A percentile compares a stretch with the other conserved stretches of the same genome.
Evolutionary conservation across 306 rosid species (phyloP).

Genomic region (Cicer chorassanicum): DNA sequence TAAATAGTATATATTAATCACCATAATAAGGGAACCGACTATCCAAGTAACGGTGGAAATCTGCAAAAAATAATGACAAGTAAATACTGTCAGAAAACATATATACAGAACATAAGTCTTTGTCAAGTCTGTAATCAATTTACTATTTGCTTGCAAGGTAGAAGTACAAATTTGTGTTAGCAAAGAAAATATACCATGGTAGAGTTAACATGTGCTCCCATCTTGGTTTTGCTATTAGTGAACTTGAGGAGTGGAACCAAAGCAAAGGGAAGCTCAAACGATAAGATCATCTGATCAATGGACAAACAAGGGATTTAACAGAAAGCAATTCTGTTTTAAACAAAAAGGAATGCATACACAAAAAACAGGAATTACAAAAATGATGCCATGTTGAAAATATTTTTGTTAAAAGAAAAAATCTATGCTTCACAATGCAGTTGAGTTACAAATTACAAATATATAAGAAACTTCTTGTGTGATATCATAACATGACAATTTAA

Average conservation of each 20-base stretch:
- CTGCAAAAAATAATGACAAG: constrained; percentile 54
- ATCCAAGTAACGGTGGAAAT: constrained; percentile 78
- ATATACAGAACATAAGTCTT: not conserved
- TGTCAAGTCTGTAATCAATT: not conserved
- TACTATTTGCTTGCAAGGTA: constrained; percentile 9
- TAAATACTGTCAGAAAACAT: constrained; percentile 32
- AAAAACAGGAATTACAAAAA: constrained; percentile 23
- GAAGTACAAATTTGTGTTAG: not conserved
- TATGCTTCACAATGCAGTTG: constrained; percentile 11
- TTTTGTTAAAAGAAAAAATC: constrained; percentile 25
- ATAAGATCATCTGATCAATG: constrained; percentile 84
- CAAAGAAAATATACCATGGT: constrained; percentile 52
- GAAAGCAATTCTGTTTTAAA: constrained; percentile 12
- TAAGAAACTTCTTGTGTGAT: constrained; percentile 25
- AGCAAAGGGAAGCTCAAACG: constrained; percentile 97
- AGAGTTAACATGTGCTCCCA: constrained; percentile 87
- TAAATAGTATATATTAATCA: constrained; percentile 79
- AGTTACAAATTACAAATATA: constrained; percentile 28
- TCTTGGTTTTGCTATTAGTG: constrained; percentile 85
- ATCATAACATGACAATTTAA: not conserved
- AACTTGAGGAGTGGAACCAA: constrained; percentile 94
- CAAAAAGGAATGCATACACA: constrained; percentile 25
- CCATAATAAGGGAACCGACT: constrained; percentile 69
- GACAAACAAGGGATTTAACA: constrained; percentile 35
- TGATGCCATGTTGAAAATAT: constrained; percentile 4